Evolutionary conservation across 768 basidiomycete species (phyloP), one percentile per base, ranked within the genome.

Genomic region (Lactarius evosmus): DNA sequence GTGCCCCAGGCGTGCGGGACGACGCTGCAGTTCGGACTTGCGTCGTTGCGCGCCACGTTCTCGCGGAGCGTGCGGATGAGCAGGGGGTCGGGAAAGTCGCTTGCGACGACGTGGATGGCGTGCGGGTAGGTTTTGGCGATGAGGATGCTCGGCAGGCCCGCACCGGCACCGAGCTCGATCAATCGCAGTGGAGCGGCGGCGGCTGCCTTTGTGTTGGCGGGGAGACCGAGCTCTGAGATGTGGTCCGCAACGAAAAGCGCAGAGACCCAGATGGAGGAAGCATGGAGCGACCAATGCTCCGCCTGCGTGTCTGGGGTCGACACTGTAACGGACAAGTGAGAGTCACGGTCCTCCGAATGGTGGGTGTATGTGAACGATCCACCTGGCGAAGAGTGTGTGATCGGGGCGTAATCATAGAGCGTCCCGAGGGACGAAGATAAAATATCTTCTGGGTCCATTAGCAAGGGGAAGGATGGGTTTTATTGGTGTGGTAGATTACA

Each of bases 151-250:
- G 90, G 89, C 27, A 92, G 78, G 4, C 90, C 90, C 0, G 88
- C 85, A 2, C 84, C 85, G 0, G 90, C 87, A 7, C 90, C 90
- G 11, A 92, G 76, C 71, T 92, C 90, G 7, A 92, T 79, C n/a
- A 91, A 67, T 38, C 70, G 74, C 33, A 77, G 3, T 16, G 53
- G 27, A 27, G 46, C 12, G 6, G 46, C 12, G 6, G 52, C 27
- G 3, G 54, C 58, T 8, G 54, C 38, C 0, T 58, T 33, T 25
- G 4, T 44, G 16, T n/a, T 41, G n/a, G n/a, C 60, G 7, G 67
- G 53, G 17, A 86, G 70, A 41, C 70, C 67, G 4, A 88, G 70
- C 36, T 81, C 79, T 30, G 78, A 73, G 34, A 91, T 60, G 66
- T 89, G 83, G 71, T 89, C 84, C 52, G 86, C 86, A 50, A 91